phyloP scores from a whole-genome alignment of 176 grass and related monocot genomes.

The Triticum aestivum region IWGSC_CS_RefSeq_v2.1 NC_057810.1:84456423-84456922 shows the following conservation, averaged over 20 bases:
- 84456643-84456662: too few species aligned
- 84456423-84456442: too few species aligned
- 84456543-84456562: too few species aligned
- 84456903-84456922: neutral
- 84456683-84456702: neutral
- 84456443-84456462: too few species aligned
- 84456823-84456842: neutral
- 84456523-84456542: too few species aligned
- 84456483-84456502: too few species aligned
- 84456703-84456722: neutral
- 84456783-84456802: neutral
- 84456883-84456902: neutral
- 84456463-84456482: too few species aligned
- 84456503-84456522: too few species aligned
- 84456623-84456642: too few species aligned
- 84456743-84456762: neutral
- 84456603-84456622: too few species aligned
- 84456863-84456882: neutral
- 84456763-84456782: neutral
- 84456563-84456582: too few species aligned
- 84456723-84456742: neutral
- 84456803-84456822: neutral
- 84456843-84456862: neutral
- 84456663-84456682: neutral
- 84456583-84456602: too few species aligned